Evolutionary conservation across 257 asterid species (phyloP).

Genomic region (Datura wrightii): DNA sequence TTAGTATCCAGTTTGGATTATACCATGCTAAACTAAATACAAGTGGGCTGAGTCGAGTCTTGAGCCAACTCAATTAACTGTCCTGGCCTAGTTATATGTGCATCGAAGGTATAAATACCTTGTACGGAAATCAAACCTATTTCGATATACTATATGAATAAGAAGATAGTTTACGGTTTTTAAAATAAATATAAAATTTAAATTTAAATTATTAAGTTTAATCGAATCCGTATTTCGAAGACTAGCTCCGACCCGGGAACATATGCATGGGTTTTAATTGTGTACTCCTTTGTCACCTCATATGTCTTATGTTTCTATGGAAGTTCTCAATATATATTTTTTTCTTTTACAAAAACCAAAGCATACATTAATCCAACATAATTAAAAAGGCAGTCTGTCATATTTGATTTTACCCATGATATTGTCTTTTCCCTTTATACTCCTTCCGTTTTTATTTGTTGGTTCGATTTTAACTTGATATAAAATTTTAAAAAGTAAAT

Average conservation of each 20-base stretch:
- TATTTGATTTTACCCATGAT: slow-evolving; percentile 42
- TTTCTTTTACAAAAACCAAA: not conserved
- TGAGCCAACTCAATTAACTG: not conserved
- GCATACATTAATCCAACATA: slow-evolving; percentile 28
- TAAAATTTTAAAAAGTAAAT: too few relatives aligned
- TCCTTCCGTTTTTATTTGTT: not conserved
- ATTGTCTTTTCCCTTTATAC: slow-evolving; percentile 33
- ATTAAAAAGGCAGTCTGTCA: slow-evolving; percentile 30
- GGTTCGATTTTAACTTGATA: not conserved
- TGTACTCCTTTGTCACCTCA: slow-evolving; percentile 36
- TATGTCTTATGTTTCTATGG: slow-evolving; percentile 18
- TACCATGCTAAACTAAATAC: not conserved
- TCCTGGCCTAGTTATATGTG: not conserved
- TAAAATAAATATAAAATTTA: not conserved
- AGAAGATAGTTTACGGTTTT: too few relatives aligned
- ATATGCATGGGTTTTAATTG: slow-evolving; percentile 37
- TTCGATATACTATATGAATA: too few relatives aligned
- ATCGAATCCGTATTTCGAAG: not conserved
- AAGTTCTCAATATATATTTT: not conserved
- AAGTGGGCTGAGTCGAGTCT: not conserved
- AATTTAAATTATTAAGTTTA: not conserved
- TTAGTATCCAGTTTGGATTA: too few relatives aligned
- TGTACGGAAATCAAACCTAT: not conserved
- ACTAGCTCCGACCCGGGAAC: not conserved
- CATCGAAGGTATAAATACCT: not conserved